Evolutionary conservation across 148 eudicot species (phyloP).

Genomic region (Camellia lanceoleosa): DNA sequence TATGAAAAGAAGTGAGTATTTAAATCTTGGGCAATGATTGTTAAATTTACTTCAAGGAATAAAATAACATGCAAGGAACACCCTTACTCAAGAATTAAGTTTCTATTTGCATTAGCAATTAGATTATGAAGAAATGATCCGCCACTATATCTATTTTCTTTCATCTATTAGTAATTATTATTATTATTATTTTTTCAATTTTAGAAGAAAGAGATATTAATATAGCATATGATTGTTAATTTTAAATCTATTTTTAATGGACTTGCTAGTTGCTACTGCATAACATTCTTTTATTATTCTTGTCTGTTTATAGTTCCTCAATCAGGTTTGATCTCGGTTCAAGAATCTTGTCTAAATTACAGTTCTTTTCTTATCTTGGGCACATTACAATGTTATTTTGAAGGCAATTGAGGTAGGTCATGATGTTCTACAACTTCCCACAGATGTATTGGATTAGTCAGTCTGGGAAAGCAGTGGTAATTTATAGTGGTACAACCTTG

Average conservation of each 20-base stretch:
- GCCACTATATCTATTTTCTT: background rate
- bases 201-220: background rate
- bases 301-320: background rate
- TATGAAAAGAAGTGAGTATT: background rate
- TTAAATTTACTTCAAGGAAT: background rate
- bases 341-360: constrained; percentile 33
- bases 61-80: background rate
- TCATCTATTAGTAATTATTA: background rate
- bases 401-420: constrained; percentile 68
- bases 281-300: background rate
- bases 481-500: constrained; percentile 94
- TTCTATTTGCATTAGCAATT: background rate
- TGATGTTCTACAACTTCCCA: constrained; percentile 43
- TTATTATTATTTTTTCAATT: background rate
- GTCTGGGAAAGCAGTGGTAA: constrained; percentile 43
- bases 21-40: background rate
- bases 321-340: constrained; percentile 4
- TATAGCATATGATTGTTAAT: background rate
- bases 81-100: background rate
- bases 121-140: background rate
- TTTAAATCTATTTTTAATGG: background rate
- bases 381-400: constrained; percentile 74
- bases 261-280: background rate
- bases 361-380: constrained; percentile 47
- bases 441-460: constrained; percentile 32